These are phyloP conservation scores for Priceomyces medius DNA, from an alignment of 805 yeast species.

Conservation along the genomic window DNA sequence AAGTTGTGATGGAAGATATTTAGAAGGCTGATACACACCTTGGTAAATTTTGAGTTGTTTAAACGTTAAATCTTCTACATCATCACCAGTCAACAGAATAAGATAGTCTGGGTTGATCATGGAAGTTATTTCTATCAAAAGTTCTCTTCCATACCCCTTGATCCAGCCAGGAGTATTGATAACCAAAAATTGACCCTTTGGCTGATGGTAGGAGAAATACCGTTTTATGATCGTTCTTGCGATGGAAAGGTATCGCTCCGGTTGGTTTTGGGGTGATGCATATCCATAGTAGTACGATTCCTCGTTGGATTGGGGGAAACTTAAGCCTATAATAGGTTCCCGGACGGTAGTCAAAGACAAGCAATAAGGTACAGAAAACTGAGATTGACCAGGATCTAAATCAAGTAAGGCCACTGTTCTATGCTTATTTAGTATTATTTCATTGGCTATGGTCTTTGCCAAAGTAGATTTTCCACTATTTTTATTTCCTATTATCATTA, in stretches of 20 bases:
- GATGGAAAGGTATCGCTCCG: constrained; percentile 50
- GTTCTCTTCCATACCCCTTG: constrained; percentile 76
- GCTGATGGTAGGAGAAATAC: constrained; percentile 19
- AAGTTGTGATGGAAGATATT: constrained; percentile 51
- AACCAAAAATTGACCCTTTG: constrained; percentile 42
- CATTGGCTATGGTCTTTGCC: constrained; percentile 53
- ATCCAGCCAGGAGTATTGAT: constrained; percentile 91
- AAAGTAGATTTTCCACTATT: constrained; percentile 83
- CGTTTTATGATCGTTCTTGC: constrained; percentile 40
- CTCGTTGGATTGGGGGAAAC: constrained; percentile 19
- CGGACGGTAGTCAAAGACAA: constrained; percentile 49
- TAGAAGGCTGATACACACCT: constrained; percentile 32
- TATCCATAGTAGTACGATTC: constrained; percentile 53
- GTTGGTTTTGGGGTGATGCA: constrained; percentile 65
- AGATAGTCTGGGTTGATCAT: constrained; percentile 54
- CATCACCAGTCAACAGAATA: constrained; percentile 43
- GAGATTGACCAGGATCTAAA: constrained; percentile 89
- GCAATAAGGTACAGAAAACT: constrained; percentile 69
- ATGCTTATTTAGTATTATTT: constrained; percentile 29
- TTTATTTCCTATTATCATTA: constrained; percentile 61
- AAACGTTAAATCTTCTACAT: constrained; percentile 24
- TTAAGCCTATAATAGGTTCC: constrained; percentile 28
- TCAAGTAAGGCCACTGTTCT: constrained; percentile 56
- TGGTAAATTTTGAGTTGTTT: constrained; percentile 26
- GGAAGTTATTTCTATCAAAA: constrained; percentile 50